These are phyloP conservation scores for Papiliotrema terrestris DNA, from an alignment of 1,284 basidiomycete genomes.

Conservation along the genomic window DNA sequence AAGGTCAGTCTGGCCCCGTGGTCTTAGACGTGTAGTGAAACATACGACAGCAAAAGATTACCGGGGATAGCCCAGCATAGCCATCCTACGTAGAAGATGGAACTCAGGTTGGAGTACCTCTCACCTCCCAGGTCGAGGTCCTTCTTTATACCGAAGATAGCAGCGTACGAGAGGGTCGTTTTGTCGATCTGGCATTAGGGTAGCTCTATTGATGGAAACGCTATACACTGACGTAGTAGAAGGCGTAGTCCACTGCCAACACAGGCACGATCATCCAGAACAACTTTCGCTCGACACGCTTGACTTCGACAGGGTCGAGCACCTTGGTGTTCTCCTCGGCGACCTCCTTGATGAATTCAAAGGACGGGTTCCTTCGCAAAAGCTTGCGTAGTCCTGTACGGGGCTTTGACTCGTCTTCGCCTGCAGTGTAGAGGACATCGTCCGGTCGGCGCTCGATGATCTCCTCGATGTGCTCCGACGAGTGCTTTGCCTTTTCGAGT, in stretches of 20 bases:
- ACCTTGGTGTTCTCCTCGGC: slow-evolving; percentile 31
- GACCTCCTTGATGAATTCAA: slow-evolving; percentile 39
- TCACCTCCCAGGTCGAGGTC: slow-evolving; percentile 29
- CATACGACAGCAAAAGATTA: slow-evolving; percentile 43
- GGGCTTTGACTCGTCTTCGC: slow-evolving; percentile 2
- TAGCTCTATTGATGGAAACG: neutral
- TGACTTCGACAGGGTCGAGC: slow-evolving; percentile 36
- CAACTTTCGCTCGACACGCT: slow-evolving; percentile 38
- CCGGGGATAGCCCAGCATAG: slow-evolving; percentile 50
- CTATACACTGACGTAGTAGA: slow-evolving; percentile 41
- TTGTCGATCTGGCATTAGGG: slow-evolving; percentile 1
- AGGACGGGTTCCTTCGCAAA: slow-evolving; percentile 37
- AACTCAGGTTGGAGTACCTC: slow-evolving; percentile 27
- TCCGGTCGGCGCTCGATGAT: neutral
- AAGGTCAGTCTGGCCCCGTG: neutral
- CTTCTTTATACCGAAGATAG: slow-evolving; percentile 42
- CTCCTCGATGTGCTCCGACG: slow-evolving; percentile 4
- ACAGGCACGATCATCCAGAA: slow-evolving; percentile 42
- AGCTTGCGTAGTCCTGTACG: slow-evolving; percentile 21
- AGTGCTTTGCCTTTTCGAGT: slow-evolving; percentile 4
- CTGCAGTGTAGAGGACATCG: slow-evolving; percentile 1
- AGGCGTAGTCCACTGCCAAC: slow-evolving; percentile 48
- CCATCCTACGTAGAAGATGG: slow-evolving; percentile 43
- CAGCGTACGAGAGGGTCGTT: slow-evolving; percentile 9
- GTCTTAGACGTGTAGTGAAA: neutral